Base-by-base conservation (phyloP, 2,329 filamentous ascomycete genomes). In the Botrytis paeoniae region DNA sequence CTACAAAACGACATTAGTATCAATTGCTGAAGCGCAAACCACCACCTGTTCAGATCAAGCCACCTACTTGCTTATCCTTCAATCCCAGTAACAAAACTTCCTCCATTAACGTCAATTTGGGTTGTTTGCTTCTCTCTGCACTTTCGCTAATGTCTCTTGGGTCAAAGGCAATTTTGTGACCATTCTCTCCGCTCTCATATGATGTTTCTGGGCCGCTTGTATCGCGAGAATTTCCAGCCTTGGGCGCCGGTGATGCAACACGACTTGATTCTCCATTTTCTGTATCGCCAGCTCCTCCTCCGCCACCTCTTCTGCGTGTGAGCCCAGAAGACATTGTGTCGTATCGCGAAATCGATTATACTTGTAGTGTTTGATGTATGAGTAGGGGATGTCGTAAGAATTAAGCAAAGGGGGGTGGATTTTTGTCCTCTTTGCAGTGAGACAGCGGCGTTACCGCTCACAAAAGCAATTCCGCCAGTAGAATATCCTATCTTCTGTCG, bases 31-130 rank as follows among this genome's bases (percentile, higher is more conserved):
- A 39, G 62, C 51, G 51, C 63, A 60, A 72, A 59, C n/a, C n/a
- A 69, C 70, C 70, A 69, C 68, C 62, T 75, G 32, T 74, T 60
- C 73, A 62, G 72, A 60, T 72, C 35, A 37, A 68, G 22, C 64
- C 71, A 81, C 87, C 81, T 85, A 97, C 94, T 90, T 99, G 96
- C 86, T 98, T 99, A 84, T 99, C 96, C 85, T 99, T 99, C 80
- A 99, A 85, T 18, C 96, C 96, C 84, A 99, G 89, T 80, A 99
- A 86, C 81, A 99, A 87, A 71, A 99, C 92, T 85, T 99, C 96
- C 85, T 99, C 96, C 96, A 99, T 99, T 82, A 99, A 86, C 57
- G 96, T 99, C 82, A 99, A 86, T 87, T 98, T 99, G 65, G 96
- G 96, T 86, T 98, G 95, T 86, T 98, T 98, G 88, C 89, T 96